Base-by-base conservation (phyloP, 148 eudicot genomes). In the Rhododendron williamsianum region DNA sequence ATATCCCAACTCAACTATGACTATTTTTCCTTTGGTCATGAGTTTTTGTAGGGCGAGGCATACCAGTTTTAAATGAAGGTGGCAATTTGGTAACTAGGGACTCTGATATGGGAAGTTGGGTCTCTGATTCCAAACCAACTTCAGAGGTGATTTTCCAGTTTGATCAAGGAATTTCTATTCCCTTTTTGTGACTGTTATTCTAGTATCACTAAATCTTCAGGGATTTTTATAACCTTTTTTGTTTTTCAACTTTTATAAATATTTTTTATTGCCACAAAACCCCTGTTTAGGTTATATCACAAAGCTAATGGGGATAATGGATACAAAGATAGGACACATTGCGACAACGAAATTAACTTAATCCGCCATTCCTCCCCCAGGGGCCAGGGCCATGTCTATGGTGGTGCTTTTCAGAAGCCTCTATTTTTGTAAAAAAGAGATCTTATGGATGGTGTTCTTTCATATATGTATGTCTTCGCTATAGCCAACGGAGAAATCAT, bases 1-100 rank as follows among this genome's bases (percentile, higher is more conserved):
- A 77, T 84, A 33, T 58, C 19, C 7, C 74, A 72, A 82, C 80
- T 49, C 19, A 27, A 38, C 18, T 80, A 2, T 58, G 56, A 25
- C 49, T 74, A 56, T 51, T 41, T 4, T 18, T 63, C 51, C 6
- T 54, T 33, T 71, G 12, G 72, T 46, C 71, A 35, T 82, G 56
- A 74, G 33, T 84, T 69, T 52, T 93, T 30, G 87, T 82, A 97
- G 99, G 95, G 65, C 89, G 91, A 87, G 95, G 98, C 81, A 85
- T 94, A 60, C 99, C 98, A 81, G 79, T 97, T 81, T 83, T 97
- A 89, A 91, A 93, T 86, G 98, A 95, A 90, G 95, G 93, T 87
- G 98, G 98, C 71, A 92, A 91, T 79, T 86, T 92, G 18, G 88
- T 95, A 78, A 87, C 92, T 77, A 88, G 88, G 38, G 94, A 91